Base-by-base conservation (phyloP, 495 filamentous ascomycete species). In the Geoglossum glabrum region DNA sequence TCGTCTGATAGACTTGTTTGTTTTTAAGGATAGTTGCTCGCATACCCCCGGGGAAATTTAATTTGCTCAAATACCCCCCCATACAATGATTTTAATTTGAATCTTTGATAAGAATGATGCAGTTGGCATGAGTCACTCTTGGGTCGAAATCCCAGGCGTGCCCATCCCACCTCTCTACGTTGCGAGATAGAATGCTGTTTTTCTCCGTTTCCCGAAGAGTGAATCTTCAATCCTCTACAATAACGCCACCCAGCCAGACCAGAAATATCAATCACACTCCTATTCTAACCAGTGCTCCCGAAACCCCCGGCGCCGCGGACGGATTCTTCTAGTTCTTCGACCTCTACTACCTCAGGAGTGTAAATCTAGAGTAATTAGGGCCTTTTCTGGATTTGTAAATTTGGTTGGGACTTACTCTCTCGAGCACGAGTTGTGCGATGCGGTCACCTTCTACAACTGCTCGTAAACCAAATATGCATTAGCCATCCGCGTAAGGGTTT, bases 281-380 rank as follows among this genome's bases (percentile, higher is more conserved):
- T n/a, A n/a, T n/a, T 15, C 36, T 50, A 50, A 46, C 90, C 92
- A 15, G 92, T 98, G 64, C 89, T 95, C 33, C 92, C 92, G 64
- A 98, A 98, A 9, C 92, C 92, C 19, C 89, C 90, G 0, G 80
- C 87, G 25, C 92, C 92, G 54, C 92, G 73, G 23, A 90, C 84
- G 64, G 86, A 95, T 77, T 87, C 87, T 66, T 92, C 87, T 59
- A 98, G 70, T 71, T 88, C 79, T 69, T 85, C 75, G 9, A 96
- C 92, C 63, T 92, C 88, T 54, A 82, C 64, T 23, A 97, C 85
- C 40, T 94, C 87, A 8, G 92, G 90, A 36, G 89, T 96, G 62
- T 81, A 86, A 60, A 97, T 97, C 75, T 80, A 60, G 31, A 5
- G 27, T 45, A 49, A 57, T 26, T 19, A 31, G 3, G 50, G 7